Conservation (phyloP, 2,329 filamentous ascomycete genomes). For the Aureobasidium lini region DNA sequence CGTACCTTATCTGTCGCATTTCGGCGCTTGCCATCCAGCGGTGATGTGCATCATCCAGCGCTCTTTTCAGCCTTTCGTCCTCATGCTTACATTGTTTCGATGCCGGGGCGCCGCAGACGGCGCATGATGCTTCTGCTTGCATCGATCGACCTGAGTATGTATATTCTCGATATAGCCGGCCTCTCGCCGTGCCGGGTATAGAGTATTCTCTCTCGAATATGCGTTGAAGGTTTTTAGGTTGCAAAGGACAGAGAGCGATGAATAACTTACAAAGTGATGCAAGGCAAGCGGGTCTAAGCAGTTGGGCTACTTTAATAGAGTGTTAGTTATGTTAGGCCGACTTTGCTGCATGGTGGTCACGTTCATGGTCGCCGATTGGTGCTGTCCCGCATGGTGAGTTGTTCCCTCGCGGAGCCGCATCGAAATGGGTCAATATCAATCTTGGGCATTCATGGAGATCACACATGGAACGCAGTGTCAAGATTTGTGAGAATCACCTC, state of each 20-base stretch:
- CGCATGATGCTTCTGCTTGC: conserved; percentile 27
- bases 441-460: not conserved
- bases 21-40: conserved; percentile 23
- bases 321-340: not conserved
- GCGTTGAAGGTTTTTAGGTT: not conserved
- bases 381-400: not conserved
- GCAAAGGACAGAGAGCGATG: not conserved
- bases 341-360: conserved; percentile 2
- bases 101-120: conserved; percentile 28
- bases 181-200: not conserved
- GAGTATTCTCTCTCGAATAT: no score
- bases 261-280: not conserved
- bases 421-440: not conserved
- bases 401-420: not conserved
- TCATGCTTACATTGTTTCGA: conserved; percentile 29
- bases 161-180: not conserved
- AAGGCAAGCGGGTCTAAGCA: not conserved
- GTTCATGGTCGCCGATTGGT: not conserved
- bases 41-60: conserved; percentile 26
- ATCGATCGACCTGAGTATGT: not conserved
- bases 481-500: no score
- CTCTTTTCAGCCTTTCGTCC: conserved; percentile 25
- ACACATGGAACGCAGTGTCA: no score
- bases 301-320: not conserved
- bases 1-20: conserved; percentile 22